Percentiles rank a stretch among this genome's conserved stretches.
These are phyloP conservation scores for Xylariaceae sp. DNA, from an alignment of 2,329 filamentous ascomycete genomes.

Conservation along the genomic window DNA sequence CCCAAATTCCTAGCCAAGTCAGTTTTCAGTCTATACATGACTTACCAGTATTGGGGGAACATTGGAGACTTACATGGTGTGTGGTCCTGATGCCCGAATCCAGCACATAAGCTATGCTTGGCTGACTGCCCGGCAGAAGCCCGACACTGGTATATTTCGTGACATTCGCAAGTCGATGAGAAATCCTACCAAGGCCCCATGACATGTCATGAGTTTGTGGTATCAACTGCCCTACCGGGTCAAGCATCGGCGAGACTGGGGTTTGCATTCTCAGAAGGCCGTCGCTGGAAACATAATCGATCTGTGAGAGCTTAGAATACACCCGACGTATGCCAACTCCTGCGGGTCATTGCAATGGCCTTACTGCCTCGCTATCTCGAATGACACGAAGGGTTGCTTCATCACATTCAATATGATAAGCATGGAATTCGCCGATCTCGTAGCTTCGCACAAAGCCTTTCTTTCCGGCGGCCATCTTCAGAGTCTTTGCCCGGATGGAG, in stretches of 20 bases:
- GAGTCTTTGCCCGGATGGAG: constrained; percentile 14
- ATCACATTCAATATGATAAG: constrained; percentile 27
- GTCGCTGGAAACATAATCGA: constrained; percentile 25
- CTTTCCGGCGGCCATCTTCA: constrained; percentile 3
- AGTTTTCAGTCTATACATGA: background rate
- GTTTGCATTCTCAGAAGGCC: constrained; percentile 15
- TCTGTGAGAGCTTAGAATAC: constrained; percentile 19
- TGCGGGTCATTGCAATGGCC: background rate
- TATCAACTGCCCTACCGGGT: background rate
- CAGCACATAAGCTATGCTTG: constrained; percentile 25
- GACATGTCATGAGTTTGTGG: background rate
- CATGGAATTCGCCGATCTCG: constrained; percentile 22
- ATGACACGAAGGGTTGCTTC: constrained; percentile 21
- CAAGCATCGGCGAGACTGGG: background rate
- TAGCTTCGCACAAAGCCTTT: constrained; percentile 23
- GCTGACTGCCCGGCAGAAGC: constrained; percentile 8
- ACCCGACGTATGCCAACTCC: background rate
- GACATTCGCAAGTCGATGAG: constrained; percentile 22
- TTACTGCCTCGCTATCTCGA: constrained; percentile 19
- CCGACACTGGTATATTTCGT: constrained; percentile 17
- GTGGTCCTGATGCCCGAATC: constrained; percentile 27
- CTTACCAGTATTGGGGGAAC: background rate
- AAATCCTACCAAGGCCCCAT: constrained; percentile 29
- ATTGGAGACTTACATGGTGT: constrained; percentile 19
- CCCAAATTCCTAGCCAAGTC: constrained; percentile 22